Evolutionary conservation across 1,284 basidiomycete species (phyloP), one percentile per base, ranked within the genome.

Genomic region (Stereum hirsutum): DNA sequence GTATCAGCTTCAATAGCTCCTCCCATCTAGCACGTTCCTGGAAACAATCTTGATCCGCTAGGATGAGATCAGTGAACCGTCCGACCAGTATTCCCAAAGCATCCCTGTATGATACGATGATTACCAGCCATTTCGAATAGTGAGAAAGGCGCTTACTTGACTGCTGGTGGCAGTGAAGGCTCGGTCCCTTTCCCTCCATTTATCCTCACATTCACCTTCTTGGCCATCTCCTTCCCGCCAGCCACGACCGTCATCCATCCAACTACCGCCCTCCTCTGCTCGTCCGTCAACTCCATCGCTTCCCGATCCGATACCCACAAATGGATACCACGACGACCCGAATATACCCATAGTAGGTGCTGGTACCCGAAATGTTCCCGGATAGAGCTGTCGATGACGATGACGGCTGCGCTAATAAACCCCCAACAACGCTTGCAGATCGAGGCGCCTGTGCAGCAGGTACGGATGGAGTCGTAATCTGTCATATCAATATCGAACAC

Each of bases 401-500:
- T 82, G 38, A 97, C 93, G 0, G 96, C 96, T 15, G 87, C 85
- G 11, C 89, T 77, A 55, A 99, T 97, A 66, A 94, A 98, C 1
- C 73, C 78, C 95, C 96, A 99, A 66, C 96, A 99, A 32, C 85
- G 77, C 50, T 74, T 76, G 68, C 95, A 99, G 62, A 99, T 97
- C 46, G 76, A 83, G 44, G 94, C 91, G 44, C 83, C 89, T 2
- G 81, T 81, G 64, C 96, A 99, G 65, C 96, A 99, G 0, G 91
- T 97, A 41, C 96, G 83, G 55, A 99, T 81, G 46, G 85, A 74
- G 62, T 99, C 96, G 66, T 99, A 99, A 65, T 99, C 95, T 14
- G 95, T 96, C 94, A 99, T 97, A 64, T 99, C 95, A 59, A 99
- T 97, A 80, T 99, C 96, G 58, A 99, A 97, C 1, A 99, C 96